phyloP scores from a whole-genome alignment of 169 alveolate genomes.

The Cryptosporidium tyzzeri region DNA sequence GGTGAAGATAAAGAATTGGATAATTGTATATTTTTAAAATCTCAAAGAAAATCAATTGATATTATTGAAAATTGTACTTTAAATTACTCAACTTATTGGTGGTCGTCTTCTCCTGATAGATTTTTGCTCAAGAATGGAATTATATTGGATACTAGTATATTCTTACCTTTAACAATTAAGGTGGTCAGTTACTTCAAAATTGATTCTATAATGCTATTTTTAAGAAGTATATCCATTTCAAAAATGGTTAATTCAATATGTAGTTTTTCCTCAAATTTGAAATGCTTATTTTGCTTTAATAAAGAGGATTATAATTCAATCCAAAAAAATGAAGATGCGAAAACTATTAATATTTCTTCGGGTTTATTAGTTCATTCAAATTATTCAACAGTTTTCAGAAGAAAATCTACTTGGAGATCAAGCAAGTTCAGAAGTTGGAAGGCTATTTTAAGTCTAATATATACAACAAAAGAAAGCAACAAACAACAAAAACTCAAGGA shows the following conservation, averaged over 20 bases:
- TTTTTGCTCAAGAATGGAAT: slow-evolving; percentile 77
- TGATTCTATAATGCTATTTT: slow-evolving; percentile 15
- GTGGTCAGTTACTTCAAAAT: slow-evolving; percentile 10
- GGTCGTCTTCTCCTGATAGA: slow-evolving; percentile 80
- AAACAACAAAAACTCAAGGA: not conserved
- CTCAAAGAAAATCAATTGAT: slow-evolving; percentile 66
- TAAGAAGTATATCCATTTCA: slow-evolving; percentile 24
- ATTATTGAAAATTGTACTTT: slow-evolving; percentile 76
- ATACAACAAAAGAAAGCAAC: not conserved
- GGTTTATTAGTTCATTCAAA: slow-evolving; percentile 47
- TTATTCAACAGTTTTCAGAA: slow-evolving; percentile 46
- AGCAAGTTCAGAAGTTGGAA: slow-evolving; percentile 42
- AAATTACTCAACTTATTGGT: slow-evolving; percentile 76
- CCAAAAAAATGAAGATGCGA: not conserved
- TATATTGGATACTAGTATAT: slow-evolving; percentile 66
- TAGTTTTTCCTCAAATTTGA: not conserved
- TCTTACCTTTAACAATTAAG: slow-evolving; percentile 46
- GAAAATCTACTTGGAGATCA: slow-evolving; percentile 70
- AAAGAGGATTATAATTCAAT: not conserved
- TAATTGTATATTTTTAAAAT: slow-evolving; percentile 51
- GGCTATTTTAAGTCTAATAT: slow-evolving; percentile 18
- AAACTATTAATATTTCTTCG: slow-evolving; percentile 39
- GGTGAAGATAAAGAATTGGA: slow-evolving; percentile 21
- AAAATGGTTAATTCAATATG: not conserved
- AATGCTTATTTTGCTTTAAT: not conserved